These are phyloP conservation scores for Scytalidium lignicola DNA, from an alignment of 2,329 filamentous ascomycete species.

Conservation along the genomic window DNA sequence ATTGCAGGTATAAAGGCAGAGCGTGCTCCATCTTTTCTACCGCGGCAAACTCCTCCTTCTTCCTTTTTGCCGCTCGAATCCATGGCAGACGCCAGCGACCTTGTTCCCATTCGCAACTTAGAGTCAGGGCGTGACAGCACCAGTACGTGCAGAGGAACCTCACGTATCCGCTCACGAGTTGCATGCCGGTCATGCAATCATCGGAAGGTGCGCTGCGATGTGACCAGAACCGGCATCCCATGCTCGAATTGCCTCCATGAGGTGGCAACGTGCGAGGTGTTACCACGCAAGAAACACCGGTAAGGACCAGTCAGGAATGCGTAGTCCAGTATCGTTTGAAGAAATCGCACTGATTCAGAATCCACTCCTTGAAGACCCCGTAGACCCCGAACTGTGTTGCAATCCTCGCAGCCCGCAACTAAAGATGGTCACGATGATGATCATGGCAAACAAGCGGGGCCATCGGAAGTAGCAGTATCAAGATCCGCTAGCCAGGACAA, in stretches of 20 bases:
- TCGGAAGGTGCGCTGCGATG: slow-evolving; percentile 10
- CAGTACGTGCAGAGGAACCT: background rate
- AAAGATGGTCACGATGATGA: too few species aligned
- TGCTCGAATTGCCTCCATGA: slow-evolving; percentile 11
- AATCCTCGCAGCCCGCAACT: too few species aligned
- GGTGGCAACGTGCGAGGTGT: slow-evolving; percentile 5
- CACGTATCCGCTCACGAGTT: slow-evolving; percentile 7
- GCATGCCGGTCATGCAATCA: slow-evolving; percentile 10
- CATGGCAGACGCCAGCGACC: slow-evolving; percentile 1
- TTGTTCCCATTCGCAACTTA: background rate
- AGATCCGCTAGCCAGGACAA: too few species aligned
- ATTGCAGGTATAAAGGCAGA: background rate
- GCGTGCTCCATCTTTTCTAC: slow-evolving; percentile 1
- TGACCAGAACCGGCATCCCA: slow-evolving; percentile 9
- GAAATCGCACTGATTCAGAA: background rate
- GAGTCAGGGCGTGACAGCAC: slow-evolving; percentile 2
- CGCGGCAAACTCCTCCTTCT: slow-evolving; percentile 5
- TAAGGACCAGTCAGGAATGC: slow-evolving; percentile 1
- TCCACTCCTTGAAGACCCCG: background rate
- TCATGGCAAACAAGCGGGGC: too few species aligned
- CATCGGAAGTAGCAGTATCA: too few species aligned
- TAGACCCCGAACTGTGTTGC: background rate
- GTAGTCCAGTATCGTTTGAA: background rate
- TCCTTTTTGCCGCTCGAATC: slow-evolving; percentile 2
- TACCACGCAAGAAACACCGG: slow-evolving; percentile 12